These are phyloP conservation scores for Pleurotus platypus DNA, from an alignment of 768 basidiomycete species.

Conservation along the genomic window DNA sequence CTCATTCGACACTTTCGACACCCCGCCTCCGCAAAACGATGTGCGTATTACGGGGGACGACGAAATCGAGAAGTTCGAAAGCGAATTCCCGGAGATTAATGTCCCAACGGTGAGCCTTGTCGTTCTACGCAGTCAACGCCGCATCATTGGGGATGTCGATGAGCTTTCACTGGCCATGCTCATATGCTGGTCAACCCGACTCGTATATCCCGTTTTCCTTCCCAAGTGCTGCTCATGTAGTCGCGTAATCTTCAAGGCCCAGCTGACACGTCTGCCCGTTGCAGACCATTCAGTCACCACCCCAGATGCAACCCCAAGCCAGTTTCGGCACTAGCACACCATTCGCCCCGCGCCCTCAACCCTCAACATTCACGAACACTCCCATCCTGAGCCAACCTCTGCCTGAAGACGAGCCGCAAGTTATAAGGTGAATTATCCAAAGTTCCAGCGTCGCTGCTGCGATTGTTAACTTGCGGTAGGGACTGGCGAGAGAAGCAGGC, in stretches of 20 bases:
- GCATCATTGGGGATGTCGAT: neutral
- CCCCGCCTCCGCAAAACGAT: slow-evolving; percentile 39
- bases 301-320: slow-evolving; percentile 27
- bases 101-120: slow-evolving; percentile 31
- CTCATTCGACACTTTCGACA: slow-evolving; percentile 66
- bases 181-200: too few relatives aligned
- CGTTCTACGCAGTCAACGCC: neutral
- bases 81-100: slow-evolving; percentile 80
- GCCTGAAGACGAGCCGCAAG: slow-evolving; percentile 80
- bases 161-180: neutral
- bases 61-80: slow-evolving; percentile 83
- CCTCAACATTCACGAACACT: slow-evolving; percentile 65
- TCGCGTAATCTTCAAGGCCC: neutral
- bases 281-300: slow-evolving; percentile 4
- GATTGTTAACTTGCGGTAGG: slow-evolving; percentile 31
- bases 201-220: neutral
- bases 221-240: neutral
- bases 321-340: slow-evolving; percentile 45
- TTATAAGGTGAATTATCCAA: slow-evolving; percentile 65
- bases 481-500: slow-evolving; percentile 87
- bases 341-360: slow-evolving; percentile 77
- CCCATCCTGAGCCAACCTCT: slow-evolving; percentile 68
- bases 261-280: neutral
- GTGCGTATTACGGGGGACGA: slow-evolving; percentile 85
- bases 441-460: neutral